Percentiles rank a stretch among this genome's conserved stretches.
These are phyloP conservation scores for Mycena maculata DNA, from an alignment of 768 basidiomycete species.

Conservation along the genomic window DNA sequence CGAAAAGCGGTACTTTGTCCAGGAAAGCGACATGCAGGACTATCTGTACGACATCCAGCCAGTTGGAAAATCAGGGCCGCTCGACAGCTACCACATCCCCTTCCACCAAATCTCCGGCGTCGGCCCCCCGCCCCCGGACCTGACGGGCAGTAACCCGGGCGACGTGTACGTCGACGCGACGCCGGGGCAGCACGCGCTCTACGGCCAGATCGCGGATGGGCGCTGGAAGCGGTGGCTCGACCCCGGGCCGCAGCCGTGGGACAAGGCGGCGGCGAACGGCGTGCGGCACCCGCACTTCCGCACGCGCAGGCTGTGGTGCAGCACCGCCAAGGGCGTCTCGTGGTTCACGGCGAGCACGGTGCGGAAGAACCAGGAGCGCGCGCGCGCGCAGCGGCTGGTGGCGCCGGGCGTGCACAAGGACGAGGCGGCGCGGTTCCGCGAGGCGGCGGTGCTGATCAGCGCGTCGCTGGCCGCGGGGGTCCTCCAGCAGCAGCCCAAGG, in stretches of 20 bases:
- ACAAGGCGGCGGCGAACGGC: background rate
- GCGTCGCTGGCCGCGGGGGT: background rate
- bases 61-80: background rate
- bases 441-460: conserved; percentile 11
- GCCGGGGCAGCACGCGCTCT: background rate
- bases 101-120: conserved; percentile 6
- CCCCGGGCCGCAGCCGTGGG: conserved; percentile 14
- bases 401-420: conserved; percentile 2
- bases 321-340: background rate
- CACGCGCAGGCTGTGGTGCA: conserved; percentile 17
- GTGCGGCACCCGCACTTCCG: conserved; percentile 23
- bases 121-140: conserved; percentile 17
- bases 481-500: background rate
- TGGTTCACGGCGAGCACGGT: conserved; percentile 17
- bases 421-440: conserved; percentile 3
- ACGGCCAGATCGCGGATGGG: conserved; percentile 7
- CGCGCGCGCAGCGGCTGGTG: background rate
- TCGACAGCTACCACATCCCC: background rate
- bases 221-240: conserved; percentile 29
- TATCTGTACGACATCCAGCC: conserved; percentile 19
- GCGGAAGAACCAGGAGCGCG: background rate
- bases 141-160: background rate
- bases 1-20: background rate
- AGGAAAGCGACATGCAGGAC: background rate
- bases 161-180: conserved; percentile 24